Percentiles rank a stretch among this genome's conserved stretches.
Conservation (phyloP, 148 eudicot species). For the Nepenthes gracilis region DNA sequence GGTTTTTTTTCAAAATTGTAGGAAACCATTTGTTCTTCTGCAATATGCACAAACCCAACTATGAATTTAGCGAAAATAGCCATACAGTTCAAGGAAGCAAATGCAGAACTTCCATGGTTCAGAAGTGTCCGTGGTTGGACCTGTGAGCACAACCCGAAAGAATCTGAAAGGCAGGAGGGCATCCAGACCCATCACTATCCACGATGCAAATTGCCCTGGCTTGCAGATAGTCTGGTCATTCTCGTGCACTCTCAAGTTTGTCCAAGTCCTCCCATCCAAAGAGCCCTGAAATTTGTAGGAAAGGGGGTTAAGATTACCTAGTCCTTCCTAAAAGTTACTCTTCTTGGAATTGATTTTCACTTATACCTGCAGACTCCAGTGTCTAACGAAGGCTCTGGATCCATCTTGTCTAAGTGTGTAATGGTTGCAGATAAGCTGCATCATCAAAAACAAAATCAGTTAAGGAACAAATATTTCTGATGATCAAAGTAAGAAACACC, state of each 20-base stretch:
- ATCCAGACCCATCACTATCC: conserved; percentile 56
- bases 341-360: no score
- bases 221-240: conserved; percentile 73
- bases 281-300: conserved; percentile 53
- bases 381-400: conserved; percentile 63
- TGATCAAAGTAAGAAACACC: no score
- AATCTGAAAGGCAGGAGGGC: conserved; percentile 80
- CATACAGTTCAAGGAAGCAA: conserved; percentile 88
- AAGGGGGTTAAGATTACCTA: no score
- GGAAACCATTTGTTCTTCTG: no score
- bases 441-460: conserved; percentile 3
- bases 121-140: conserved; percentile 54
- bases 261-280: conserved; percentile 70
- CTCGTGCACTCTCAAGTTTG: conserved; percentile 64
- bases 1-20: no score
- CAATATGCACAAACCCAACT: no score
- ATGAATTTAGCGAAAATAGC: conserved; percentile 43
- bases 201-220: conserved; percentile 86
- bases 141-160: conserved; percentile 59
- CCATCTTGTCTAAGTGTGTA: conserved; percentile 91
- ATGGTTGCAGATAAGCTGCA: conserved; percentile 94
- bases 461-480: not conserved
- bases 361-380: conserved; percentile 77
- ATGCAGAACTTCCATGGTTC: conserved; percentile 77
- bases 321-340: no score